Conservation (phyloP, 805 yeast species). For the Saturnispora quitensis region DNA sequence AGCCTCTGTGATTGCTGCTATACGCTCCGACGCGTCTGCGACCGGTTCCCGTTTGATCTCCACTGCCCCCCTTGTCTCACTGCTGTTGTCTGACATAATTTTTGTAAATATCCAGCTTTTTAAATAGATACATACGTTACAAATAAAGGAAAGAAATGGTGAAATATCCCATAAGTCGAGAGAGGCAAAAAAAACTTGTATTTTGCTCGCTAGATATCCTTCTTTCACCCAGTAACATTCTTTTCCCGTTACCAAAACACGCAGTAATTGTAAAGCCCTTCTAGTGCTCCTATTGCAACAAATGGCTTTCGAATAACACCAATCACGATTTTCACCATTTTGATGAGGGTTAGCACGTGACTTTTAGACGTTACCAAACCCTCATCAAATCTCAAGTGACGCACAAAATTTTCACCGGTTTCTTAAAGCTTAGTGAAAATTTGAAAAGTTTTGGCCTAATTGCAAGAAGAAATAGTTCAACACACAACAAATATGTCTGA, state of each 20-base stretch:
- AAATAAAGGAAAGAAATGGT: too few relatives aligned
- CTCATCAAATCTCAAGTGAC: not conserved
- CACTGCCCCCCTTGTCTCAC: not conserved
- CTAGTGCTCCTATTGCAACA: not conserved
- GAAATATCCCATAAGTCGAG: too few relatives aligned
- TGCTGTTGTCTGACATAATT: not conserved
- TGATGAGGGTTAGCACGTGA: constrained; percentile 1
- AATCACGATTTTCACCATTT: not conserved
- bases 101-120: not conserved
- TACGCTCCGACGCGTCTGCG: constrained; percentile 30
- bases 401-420: constrained; percentile 1
- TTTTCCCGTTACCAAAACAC: not conserved
- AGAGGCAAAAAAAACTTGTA: too few relatives aligned
- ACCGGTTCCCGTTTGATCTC: constrained; percentile 27
- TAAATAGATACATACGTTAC: too few relatives aligned
- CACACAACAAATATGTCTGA: constrained; percentile 44
- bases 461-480: not conserved
- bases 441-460: not conserved
- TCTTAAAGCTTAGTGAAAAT: not conserved
- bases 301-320: not conserved
- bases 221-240: too few relatives aligned
- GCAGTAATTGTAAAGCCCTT: not conserved
- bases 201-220: too few relatives aligned
- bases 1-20: constrained; percentile 42
- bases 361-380: not conserved